Base-by-base conservation (phyloP, 768 basidiomycete genomes). In the Pulveroboletus sp. region DNA sequence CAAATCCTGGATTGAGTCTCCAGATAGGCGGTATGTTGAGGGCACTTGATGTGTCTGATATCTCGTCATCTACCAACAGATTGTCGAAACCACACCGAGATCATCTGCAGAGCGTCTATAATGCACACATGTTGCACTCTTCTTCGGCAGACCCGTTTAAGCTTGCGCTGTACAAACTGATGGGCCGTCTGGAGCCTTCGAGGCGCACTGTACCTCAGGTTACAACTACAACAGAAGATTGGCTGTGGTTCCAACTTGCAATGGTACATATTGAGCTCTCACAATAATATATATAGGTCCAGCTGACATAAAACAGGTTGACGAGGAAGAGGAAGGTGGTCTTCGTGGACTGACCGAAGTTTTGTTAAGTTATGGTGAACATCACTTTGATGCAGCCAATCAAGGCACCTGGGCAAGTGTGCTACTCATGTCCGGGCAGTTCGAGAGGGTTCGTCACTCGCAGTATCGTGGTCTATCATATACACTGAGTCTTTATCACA, bases 171-270 rank as follows among this genome's bases (percentile, higher is more conserved):
- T 97, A 96, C 76, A 97, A 96, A 67, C 74, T 99, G 32, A 87
- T 97, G 76, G 95, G 93, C 39, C 89, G 89, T 59, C 79, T 95
- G 46, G 96, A 99, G 58, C 82, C 92, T 2, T 69, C 79, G 5
- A 76, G 89, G 49, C 78, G 93, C 42, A 86, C 81, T 59, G 84
- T 94, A 3, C 79, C 83, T 6, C 81, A 84, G 36, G 92, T 97
- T 5, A 97, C 93, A 0, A 79, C 80, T 9, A 94, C 93, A 1
- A 93, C 91, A 2, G 96, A 97, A 65, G 96, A 99, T 68, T 99
- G 95, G 95, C 74, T 97, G 32, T 99, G 95, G 95, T 85, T 94
- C 74, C 94, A 99, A 71, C 77, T 98, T 13, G 78, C 85, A 1
- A 87, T 97, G 81, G 89, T 83, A 42, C 13, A 33, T 48, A 32